Conservation (phyloP, 345 rosid genomes). For the Syzygium oleosum region DNA sequence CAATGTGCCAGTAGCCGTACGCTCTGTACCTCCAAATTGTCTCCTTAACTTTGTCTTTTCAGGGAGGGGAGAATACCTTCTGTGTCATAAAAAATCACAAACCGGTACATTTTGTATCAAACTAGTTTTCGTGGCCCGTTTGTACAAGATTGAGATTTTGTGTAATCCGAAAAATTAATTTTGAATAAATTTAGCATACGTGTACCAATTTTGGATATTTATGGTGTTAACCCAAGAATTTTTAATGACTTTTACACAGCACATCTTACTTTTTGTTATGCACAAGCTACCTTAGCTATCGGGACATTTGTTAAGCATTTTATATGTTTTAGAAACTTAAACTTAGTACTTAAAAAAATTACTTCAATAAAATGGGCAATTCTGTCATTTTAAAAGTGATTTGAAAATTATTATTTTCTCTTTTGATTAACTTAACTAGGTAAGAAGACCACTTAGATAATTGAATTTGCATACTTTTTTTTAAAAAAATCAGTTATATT, state of each 20-base stretch:
- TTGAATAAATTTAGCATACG: neutral
- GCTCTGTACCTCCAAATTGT: no score
- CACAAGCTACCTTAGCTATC: neutral
- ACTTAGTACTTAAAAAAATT: no score
- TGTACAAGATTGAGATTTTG: no score
- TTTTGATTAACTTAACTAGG: neutral
- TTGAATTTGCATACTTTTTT: neutral
- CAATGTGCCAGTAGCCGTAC: no score
- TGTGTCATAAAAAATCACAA: no score
- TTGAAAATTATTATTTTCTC: neutral
- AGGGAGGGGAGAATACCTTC: no score
- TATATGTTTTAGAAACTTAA: no score
- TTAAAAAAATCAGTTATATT: neutral
- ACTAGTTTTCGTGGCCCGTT: no score
- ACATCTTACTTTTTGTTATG: neutral
- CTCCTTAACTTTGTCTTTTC: no score
- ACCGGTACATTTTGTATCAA: no score
- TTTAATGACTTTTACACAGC: neutral
- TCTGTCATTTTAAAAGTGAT: neutral
- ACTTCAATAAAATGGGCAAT: neutral
- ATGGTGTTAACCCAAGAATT: neutral
- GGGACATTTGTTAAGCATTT: neutral
- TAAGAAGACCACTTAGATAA: neutral
- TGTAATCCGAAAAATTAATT: no score
- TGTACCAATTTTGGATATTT: neutral